Base-by-base conservation (phyloP, 371 early-diverging fungal genomes). In the Lichtheimia corymbifera region DNA sequence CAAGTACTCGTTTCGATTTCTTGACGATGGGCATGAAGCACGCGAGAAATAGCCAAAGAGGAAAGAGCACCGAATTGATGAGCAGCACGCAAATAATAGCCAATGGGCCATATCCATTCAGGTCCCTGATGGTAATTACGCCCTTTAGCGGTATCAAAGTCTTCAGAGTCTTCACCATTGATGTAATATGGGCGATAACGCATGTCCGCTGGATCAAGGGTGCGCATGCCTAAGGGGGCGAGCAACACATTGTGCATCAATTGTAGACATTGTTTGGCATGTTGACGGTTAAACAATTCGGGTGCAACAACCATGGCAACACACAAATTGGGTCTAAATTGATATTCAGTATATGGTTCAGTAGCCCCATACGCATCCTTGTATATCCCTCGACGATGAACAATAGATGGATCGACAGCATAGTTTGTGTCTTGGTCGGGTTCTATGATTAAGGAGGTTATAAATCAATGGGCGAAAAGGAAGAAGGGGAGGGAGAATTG, bases 71-170 rank as follows among this genome's bases (percentile, higher is more conserved):
- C 77, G 65, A 96, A 93, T 30, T 82, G 60, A n/a, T 91, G 68
- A 50, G 89, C 91, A 1, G 99, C 94, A 13, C 92, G 87, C 56
- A 96, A 77, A 72, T 88, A 97, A 77, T 88, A 95, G 0, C 96
- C 97, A 0, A 87, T 80, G 13, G 85, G 83, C 97, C 97, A 98
- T 5, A 97, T 80, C 99, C 99, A 98, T 83, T 98, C 99, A 70
- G 92, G 86, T 4, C 97, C 99, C 66, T 97, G 94, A 66, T 98
- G 98, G 68, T 98, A 98, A 68, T 98, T 98, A 74, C 90, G 91
- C 13, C 99, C 99, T 56, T 96, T 94, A 4, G 97, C 93, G 0
- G 94, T 82, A 18, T 84, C 73, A 18, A 86, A 77, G 66, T 98
- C 97, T 15, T 76, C 74, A 20, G 91, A 88, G 62, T 97, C 95